Conservation (phyloP, 352 stramenopile species). For the Phytophthora sansomeana region DNA sequence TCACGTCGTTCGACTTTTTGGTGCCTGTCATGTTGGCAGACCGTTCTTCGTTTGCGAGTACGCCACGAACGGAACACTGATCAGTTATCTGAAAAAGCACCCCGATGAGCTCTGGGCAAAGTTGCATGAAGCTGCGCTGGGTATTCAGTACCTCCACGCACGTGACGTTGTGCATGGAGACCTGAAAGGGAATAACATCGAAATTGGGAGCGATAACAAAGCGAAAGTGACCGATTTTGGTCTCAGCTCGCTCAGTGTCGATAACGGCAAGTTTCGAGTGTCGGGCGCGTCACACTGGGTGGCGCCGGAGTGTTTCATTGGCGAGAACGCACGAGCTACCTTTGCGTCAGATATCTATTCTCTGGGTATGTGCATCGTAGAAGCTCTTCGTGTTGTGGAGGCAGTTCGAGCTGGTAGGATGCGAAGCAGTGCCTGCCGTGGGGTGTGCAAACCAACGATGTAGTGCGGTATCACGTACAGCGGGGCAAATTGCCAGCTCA, state of each 20-base stretch:
- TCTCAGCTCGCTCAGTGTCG: not conserved
- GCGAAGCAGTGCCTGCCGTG: no score
- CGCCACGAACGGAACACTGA: constrained; percentile 14
- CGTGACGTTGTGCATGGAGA: constrained; percentile 3
- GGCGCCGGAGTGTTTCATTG: not conserved
- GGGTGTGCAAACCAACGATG: no score
- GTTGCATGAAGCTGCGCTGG: constrained; percentile 3
- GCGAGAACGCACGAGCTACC: not conserved
- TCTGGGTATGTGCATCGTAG: constrained; percentile 6
- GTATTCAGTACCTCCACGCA: constrained; percentile 2
- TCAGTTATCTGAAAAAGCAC: constrained; percentile 6
- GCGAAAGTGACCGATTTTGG: no score
- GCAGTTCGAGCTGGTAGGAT: no score
- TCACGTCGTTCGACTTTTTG: no score
- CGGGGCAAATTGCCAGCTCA: no score
- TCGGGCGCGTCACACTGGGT: constrained; percentile 1
- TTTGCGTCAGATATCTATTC: constrained; percentile 4
- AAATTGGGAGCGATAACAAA: no score
- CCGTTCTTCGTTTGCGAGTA: constrained; percentile 4
- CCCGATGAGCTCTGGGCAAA: not conserved
- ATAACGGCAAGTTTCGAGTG: not conserved
- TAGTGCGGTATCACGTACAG: no score
- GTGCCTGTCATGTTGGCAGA: no score
- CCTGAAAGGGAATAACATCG: no score
- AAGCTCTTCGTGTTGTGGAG: no score